Evolutionary conservation across 208 protist genomes (phyloP).

Genomic region (Trichomonas vaginalis): DNA sequence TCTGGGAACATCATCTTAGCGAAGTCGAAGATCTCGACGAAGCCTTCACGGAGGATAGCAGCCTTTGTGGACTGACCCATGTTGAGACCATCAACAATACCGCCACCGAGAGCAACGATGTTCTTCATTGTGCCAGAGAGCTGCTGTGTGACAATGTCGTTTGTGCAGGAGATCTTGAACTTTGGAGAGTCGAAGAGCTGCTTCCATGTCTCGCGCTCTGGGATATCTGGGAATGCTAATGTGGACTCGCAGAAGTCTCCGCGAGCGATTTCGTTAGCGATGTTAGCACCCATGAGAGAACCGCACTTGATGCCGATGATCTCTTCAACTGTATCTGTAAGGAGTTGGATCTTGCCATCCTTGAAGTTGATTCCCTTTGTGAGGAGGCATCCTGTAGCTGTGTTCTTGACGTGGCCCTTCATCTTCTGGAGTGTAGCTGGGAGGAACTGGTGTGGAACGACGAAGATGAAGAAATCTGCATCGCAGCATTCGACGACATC

Average conservation of each 20-base stretch:
- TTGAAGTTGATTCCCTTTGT: background rate
- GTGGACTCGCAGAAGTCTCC: background rate
- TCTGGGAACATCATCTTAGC: background rate
- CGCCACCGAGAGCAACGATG: constrained; percentile 28
- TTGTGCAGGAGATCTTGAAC: background rate
- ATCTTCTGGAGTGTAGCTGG: background rate
- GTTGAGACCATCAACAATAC: constrained; percentile 28
- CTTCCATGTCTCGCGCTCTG: constrained; percentile 17
- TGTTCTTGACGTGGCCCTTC: background rate
- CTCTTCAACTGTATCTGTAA: constrained; percentile 23
- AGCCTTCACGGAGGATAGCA: constrained; percentile 30
- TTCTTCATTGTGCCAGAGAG: constrained; percentile 33
- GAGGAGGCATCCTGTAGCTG: background rate
- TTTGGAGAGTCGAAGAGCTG: background rate
- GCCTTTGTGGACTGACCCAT: constrained; percentile 34
- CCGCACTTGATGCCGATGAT: constrained; percentile 2
- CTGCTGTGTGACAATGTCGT: constrained; percentile 12
- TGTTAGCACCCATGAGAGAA: constrained; percentile 28
- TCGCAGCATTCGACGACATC: background rate
- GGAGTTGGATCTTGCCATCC: background rate
- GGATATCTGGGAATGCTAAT: background rate
- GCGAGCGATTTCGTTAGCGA: constrained; percentile 32
- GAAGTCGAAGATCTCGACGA: constrained; percentile 23
- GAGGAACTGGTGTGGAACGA: constrained; percentile 31
- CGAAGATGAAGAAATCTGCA: constrained; percentile 26